Conservation (phyloP, 192 early-diverging fungal genomes). For the Mycoemilia scoparia region DNA sequence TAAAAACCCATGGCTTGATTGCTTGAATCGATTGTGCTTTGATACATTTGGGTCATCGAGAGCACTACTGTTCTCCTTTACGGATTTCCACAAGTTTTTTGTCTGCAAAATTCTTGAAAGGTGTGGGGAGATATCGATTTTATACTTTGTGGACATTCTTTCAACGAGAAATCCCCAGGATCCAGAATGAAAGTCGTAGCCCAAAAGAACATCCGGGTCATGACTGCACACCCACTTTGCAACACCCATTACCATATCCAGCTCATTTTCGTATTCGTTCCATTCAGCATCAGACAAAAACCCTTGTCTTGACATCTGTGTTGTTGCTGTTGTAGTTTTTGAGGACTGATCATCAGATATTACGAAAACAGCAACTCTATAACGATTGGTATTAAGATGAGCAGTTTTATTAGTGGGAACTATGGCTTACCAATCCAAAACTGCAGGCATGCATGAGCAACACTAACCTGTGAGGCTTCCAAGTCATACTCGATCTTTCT, state of each 20-base stretch:
- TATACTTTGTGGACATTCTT: too few relatives aligned
- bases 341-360: background rate
- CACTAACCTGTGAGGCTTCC: too few relatives aligned
- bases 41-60: too few relatives aligned
- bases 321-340: background rate
- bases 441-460: too few relatives aligned
- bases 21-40: constrained; percentile 45
- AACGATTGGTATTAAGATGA: too few relatives aligned
- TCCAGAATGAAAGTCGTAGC: constrained; percentile 66
- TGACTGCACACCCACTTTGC: constrained; percentile 31
- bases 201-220: constrained; percentile 77
- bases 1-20: constrained; percentile 63
- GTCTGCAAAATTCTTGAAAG: too few relatives aligned
- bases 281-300: constrained; percentile 8
- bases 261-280: constrained; percentile 31
- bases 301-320: constrained; percentile 4
- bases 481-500: too few relatives aligned
- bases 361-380: background rate
- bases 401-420: too few relatives aligned
- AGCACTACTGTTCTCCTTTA: too few relatives aligned
- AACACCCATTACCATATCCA: constrained; percentile 35
- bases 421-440: too few relatives aligned
- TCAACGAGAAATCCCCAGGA: constrained; percentile 86
- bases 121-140: too few relatives aligned
- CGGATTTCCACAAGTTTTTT: too few relatives aligned